Evolutionary conservation across 345 rosid species (phyloP).

Genomic region (Psidium friedrichsthalianum): DNA sequence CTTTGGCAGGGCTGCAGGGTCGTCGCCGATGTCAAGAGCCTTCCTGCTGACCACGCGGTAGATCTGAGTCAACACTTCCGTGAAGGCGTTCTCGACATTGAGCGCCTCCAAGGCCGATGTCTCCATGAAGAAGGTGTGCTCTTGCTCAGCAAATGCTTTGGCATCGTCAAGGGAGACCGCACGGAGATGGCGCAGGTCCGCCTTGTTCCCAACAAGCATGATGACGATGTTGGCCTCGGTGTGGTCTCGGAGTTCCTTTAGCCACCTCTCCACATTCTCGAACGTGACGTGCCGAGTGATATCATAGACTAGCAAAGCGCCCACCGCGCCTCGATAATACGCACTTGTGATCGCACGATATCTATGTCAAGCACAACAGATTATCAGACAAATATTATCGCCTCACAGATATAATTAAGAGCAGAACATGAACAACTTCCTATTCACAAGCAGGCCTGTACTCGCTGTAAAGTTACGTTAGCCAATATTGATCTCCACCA

Average conservation of each 20-base stretch:
- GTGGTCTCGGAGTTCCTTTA: conserved; percentile 81
- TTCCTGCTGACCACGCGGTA: conserved; percentile 72
- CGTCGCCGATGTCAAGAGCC: conserved; percentile 74
- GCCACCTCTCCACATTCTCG: conserved; percentile 84
- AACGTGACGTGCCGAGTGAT: conserved; percentile 79
- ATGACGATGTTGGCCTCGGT: conserved; percentile 78
- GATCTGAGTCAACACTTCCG: conserved; percentile 72
- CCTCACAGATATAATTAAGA: background rate
- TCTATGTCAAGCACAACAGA: conserved; percentile 6
- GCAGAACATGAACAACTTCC: background rate
- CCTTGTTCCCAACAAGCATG: conserved; percentile 91
- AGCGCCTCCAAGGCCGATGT: conserved; percentile 80
- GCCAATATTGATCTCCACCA: background rate
- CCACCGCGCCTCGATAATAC: conserved; percentile 82
- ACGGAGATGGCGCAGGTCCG: conserved; percentile 76
- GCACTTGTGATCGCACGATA: conserved; percentile 93
- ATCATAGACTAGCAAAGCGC: conserved; percentile 80
- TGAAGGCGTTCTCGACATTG: conserved; percentile 78
- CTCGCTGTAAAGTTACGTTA: background rate
- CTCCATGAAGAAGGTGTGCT: conserved; percentile 72
- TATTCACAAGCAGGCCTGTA: background rate
- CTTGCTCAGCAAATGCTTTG: conserved; percentile 54
- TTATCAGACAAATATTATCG: background rate
- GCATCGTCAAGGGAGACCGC: conserved; percentile 71
- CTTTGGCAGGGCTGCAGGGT: conserved; percentile 73